Conservation (phyloP, 768 basidiomycete genomes). For the Panaeolus cyanescens region DNA sequence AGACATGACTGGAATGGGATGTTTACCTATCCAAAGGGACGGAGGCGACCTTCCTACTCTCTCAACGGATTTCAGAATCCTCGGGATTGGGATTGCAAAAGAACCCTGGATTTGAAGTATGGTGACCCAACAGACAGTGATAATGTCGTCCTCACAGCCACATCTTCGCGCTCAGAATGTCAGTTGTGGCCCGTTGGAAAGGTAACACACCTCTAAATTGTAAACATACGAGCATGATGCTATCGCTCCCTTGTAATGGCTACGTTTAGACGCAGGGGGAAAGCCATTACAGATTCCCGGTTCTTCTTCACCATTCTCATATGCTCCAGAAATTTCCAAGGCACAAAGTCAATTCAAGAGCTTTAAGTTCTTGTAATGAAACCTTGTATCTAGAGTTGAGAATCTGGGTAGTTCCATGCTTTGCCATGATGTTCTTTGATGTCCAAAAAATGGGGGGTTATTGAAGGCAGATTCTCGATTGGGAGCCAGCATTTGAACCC, state of each 20-base stretch:
- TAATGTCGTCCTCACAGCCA: slow-evolving; percentile 1
- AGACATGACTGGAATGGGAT: background rate
- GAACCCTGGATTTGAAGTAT: slow-evolving; percentile 1
- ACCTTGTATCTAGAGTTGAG: background rate
- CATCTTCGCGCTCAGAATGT: slow-evolving; percentile 2
- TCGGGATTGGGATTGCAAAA: slow-evolving; percentile 1
- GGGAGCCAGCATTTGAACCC: background rate
- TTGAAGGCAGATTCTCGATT: background rate
- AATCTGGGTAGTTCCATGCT: background rate
- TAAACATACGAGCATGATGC: background rate
- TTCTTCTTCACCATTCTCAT: background rate
- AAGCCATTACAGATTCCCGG: background rate
- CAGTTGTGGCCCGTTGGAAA: background rate
- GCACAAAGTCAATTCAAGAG: background rate
- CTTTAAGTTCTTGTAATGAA: background rate
- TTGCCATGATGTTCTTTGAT: background rate
- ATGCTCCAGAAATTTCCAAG: background rate
- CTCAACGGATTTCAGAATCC: background rate
- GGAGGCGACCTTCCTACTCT: background rate
- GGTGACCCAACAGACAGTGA: background rate
- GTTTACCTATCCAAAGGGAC: background rate
- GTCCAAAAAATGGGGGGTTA: background rate
- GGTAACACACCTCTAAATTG: slow-evolving; percentile 1
- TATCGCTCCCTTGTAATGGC: background rate
- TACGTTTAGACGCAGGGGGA: background rate